These are phyloP conservation scores for Xylariales sp. DNA, from an alignment of 2,329 filamentous ascomycete genomes.

Conservation along the genomic window DNA sequence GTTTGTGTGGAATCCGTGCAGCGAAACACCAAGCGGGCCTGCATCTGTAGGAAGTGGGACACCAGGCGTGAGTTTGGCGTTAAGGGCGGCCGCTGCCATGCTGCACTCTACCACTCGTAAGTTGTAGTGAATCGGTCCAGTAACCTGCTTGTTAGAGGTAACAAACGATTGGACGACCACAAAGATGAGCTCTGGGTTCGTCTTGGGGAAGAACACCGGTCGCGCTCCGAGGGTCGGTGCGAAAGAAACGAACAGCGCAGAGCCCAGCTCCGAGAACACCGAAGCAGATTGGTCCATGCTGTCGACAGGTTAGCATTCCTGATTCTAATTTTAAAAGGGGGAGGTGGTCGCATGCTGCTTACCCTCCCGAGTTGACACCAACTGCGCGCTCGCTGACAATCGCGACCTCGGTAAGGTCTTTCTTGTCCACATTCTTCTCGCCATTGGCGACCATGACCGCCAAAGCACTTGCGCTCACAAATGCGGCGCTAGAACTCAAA, in stretches of 20 bases:
- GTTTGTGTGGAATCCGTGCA: slow-evolving; percentile 82
- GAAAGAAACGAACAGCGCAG: slow-evolving; percentile 88
- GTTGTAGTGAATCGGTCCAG: slow-evolving; percentile 92
- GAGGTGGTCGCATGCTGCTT: slow-evolving; percentile 26
- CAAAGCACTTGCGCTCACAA: slow-evolving; percentile 85
- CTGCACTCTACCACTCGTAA: slow-evolving; percentile 94
- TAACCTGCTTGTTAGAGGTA: slow-evolving; percentile 89
- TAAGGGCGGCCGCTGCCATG: slow-evolving; percentile 70
- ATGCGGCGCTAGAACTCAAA: slow-evolving; percentile 88
- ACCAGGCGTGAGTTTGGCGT: slow-evolving; percentile 52
- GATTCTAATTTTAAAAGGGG: background rate
- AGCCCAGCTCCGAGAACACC: slow-evolving; percentile 83
- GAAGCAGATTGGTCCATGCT: slow-evolving; percentile 98
- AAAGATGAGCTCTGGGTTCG: slow-evolving; percentile 80
- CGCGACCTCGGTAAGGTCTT: slow-evolving; percentile 83
- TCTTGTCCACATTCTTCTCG: slow-evolving; percentile 76
- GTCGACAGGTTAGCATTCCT: slow-evolving; percentile 10
- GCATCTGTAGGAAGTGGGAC: slow-evolving; percentile 69
- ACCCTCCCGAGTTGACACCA: slow-evolving; percentile 94
- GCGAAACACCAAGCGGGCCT: slow-evolving; percentile 75
- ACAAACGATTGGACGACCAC: slow-evolving; percentile 94
- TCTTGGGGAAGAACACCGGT: slow-evolving; percentile 77
- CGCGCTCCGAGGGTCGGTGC: slow-evolving; percentile 70
- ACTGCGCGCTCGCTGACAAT: slow-evolving; percentile 93
- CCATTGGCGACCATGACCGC: slow-evolving; percentile 86